phyloP scores from a whole-genome alignment of 768 basidiomycete species.

The Myochromella boudieri region DNA sequence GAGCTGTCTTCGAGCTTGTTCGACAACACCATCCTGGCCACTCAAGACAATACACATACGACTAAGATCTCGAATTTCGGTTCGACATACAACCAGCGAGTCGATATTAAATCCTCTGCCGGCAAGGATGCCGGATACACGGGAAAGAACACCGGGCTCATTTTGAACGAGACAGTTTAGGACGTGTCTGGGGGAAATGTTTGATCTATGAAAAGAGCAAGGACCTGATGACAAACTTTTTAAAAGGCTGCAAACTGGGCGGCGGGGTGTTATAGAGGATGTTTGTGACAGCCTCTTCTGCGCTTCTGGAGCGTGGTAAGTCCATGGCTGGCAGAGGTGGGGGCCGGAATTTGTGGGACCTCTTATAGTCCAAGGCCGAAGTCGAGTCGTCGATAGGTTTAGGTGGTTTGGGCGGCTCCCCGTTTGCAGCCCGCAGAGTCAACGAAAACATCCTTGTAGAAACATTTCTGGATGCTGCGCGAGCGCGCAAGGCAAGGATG shows the following conservation, averaged over 20 bases:
- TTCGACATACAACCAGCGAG: slow-evolving; percentile 96
- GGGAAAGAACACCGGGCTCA: slow-evolving; percentile 98
- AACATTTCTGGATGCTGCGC: slow-evolving; percentile 25
- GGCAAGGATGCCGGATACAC: slow-evolving; percentile 96
- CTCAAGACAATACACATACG: slow-evolving; percentile 97
- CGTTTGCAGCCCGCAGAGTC: slow-evolving; percentile 28
- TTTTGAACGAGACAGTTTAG: slow-evolving; percentile 99
- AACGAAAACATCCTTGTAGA: slow-evolving; percentile 38
- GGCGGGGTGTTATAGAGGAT: slow-evolving; percentile 96
- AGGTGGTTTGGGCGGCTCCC: slow-evolving; percentile 67
- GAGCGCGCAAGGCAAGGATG: slow-evolving; percentile 31
- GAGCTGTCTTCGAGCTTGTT: slow-evolving; percentile 93
- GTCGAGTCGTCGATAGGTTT: slow-evolving; percentile 90
- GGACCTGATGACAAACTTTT: slow-evolving; percentile 59
- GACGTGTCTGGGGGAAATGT: slow-evolving; percentile 64
- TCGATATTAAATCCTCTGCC: slow-evolving; percentile 99
- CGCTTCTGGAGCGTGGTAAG: slow-evolving; percentile 77
- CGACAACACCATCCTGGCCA: slow-evolving; percentile 97
- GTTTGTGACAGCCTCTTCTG: slow-evolving; percentile 96
- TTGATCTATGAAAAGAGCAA: not conserved
- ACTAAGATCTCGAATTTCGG: slow-evolving; percentile 94
- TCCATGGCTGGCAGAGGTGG: slow-evolving; percentile 87
- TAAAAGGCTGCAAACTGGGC: slow-evolving; percentile 87
- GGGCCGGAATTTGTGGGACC: slow-evolving; percentile 63
- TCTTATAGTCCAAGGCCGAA: slow-evolving; percentile 92